phyloP scores from a whole-genome alignment of 2,329 filamentous ascomycete genomes.

The Aspergillus fumigatus region DNA sequence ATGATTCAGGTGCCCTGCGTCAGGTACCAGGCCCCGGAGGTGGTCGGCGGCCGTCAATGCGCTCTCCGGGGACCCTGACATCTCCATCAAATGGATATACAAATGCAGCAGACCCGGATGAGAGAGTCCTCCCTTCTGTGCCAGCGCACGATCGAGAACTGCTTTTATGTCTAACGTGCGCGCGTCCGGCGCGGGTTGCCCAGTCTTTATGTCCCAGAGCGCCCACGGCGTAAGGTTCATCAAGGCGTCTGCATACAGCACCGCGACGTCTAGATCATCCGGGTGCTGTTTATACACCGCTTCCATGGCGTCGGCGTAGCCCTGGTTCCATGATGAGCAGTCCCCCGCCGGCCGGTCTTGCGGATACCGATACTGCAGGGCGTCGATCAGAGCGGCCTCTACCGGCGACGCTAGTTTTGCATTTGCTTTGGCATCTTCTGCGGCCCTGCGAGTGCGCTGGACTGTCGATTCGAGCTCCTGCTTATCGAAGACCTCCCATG shows the following conservation, averaged over 20 bases:
- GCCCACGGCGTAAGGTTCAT: slow-evolving; percentile 65
- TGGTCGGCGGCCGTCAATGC: slow-evolving; percentile 58
- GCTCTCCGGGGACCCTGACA: slow-evolving; percentile 62
- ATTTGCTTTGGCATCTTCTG: slow-evolving; percentile 39
- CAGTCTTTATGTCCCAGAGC: slow-evolving; percentile 59
- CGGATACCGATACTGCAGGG: slow-evolving; percentile 60
- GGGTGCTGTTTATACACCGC: slow-evolving; percentile 49
- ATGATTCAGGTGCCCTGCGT: slow-evolving; percentile 66
- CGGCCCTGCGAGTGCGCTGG: slow-evolving; percentile 45
- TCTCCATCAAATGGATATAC: slow-evolving; percentile 75
- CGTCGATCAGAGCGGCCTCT: slow-evolving; percentile 61
- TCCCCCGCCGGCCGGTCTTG: slow-evolving; percentile 46
- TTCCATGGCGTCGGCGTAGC: slow-evolving; percentile 60
- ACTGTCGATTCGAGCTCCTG: slow-evolving; percentile 52
- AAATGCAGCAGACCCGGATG: slow-evolving; percentile 71
- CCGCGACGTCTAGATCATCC: slow-evolving; percentile 59
- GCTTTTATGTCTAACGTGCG: slow-evolving; percentile 55
- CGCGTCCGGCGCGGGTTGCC: slow-evolving; percentile 51
- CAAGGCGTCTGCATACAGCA: slow-evolving; percentile 60
- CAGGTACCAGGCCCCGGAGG: slow-evolving; percentile 62
- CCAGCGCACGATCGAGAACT: slow-evolving; percentile 57
- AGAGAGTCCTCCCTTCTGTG: slow-evolving; percentile 42
- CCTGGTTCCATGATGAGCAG: slow-evolving; percentile 52
- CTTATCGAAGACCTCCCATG: slow-evolving; percentile 66
- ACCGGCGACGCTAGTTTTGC: slow-evolving; percentile 40